A percentile compares a stretch with the other conserved stretches of the same genome.
Conservation (phyloP, 306 rosid species). For the Vigna unguiculata region DNA sequence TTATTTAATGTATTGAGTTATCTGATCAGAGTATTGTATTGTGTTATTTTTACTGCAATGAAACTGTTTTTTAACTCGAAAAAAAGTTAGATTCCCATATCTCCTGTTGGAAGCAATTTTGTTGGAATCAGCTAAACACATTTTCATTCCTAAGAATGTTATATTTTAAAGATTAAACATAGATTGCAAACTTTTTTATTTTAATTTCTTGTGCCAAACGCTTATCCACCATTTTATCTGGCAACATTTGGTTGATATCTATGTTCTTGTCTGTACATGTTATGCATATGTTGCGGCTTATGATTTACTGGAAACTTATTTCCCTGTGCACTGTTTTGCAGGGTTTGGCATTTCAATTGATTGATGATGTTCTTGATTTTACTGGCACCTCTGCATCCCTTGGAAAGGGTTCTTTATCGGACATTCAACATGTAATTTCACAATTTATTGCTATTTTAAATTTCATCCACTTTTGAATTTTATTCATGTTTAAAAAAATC, state of each 20-base stretch:
- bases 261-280: slow-evolving; percentile 16
- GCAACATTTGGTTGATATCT: slow-evolving; percentile 20
- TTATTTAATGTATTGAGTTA: no score
- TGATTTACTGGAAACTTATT: slow-evolving; percentile 30
- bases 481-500: slow-evolving; percentile 11
- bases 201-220: no score
- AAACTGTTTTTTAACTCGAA: no score
- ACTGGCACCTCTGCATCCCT: slow-evolving; percentile 90
- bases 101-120: no score
- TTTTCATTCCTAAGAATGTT: no score
- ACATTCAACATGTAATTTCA: slow-evolving; percentile 79
- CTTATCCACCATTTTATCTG: slow-evolving; percentile 18
- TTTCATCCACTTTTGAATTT: slow-evolving; percentile 24
- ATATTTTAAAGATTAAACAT: no score
- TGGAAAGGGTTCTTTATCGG: slow-evolving; percentile 95
- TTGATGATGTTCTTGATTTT: slow-evolving; percentile 94
- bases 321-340: slow-evolving; percentile 48
- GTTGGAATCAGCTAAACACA: no score
- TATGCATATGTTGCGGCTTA: slow-evolving; percentile 7
- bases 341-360: slow-evolving; percentile 96
- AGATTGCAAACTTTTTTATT: no score
- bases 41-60: no score
- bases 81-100: no score
- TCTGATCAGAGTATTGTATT: no score
- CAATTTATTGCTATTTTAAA: slow-evolving; percentile 10